phyloP scores from a whole-genome alignment of 345 rosid genomes.

The Aquilaria malaccensis region DNA sequence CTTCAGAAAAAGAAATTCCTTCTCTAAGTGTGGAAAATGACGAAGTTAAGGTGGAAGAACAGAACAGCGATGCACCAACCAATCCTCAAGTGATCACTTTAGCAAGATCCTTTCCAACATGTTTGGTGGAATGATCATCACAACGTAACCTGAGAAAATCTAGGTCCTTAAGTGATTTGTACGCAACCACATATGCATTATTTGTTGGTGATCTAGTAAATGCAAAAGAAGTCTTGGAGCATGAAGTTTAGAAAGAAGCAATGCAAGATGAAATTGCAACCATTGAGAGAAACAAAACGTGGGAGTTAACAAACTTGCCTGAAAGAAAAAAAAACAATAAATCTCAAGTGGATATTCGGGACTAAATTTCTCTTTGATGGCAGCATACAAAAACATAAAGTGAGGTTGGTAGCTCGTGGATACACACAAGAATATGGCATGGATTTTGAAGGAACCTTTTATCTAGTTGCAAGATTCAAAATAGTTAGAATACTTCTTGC shows the following conservation, averaged over 20 bases:
- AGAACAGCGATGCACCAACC: not conserved
- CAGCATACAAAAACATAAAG: constrained; percentile 6
- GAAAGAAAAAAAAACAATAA: constrained; percentile 1
- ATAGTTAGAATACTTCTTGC: too few species aligned
- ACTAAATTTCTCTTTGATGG: constrained; percentile 8
- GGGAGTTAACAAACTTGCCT: not conserved
- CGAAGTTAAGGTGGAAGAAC: not conserved
- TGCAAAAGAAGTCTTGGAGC: not conserved
- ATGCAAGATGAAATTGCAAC: constrained; percentile 4
- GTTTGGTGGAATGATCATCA: not conserved
- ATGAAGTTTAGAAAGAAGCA: constrained; percentile 1
- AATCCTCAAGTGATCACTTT: not conserved
- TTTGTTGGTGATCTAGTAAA: not conserved
- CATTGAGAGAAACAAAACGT: constrained; percentile 8
- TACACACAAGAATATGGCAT: constrained; percentile 2
- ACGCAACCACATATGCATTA: not conserved
- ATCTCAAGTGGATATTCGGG: constrained; percentile 15
- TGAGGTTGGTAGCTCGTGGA: constrained; percentile 1
- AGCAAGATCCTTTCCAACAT: not conserved
- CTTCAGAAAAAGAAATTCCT: not conserved
- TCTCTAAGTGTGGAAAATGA: not conserved
- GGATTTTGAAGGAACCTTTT: not conserved
- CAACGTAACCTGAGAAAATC: too few species aligned
- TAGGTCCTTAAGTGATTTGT: not conserved
- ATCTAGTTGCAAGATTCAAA: not conserved